phyloP scores from a whole-genome alignment of 768 basidiomycete species.

The Naganishia randhawae region DNA sequence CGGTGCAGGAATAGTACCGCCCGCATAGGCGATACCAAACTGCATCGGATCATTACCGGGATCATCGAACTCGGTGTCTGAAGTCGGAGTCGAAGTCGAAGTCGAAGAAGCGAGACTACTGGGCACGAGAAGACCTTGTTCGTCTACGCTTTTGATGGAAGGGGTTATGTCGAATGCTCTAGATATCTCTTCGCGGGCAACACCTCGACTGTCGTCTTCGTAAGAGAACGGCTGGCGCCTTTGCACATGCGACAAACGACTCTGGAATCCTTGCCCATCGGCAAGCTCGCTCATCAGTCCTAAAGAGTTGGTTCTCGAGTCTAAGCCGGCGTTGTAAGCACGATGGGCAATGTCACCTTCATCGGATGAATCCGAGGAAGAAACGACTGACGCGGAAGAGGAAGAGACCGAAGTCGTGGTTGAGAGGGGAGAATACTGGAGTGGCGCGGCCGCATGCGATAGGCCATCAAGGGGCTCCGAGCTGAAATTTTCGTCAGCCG shows the following conservation, averaged over 20 bases:
- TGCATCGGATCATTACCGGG: neutral
- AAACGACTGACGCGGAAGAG: neutral
- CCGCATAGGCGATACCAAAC: neutral
- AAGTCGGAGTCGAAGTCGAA: neutral
- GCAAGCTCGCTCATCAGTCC: neutral
- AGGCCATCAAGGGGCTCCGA: neutral
- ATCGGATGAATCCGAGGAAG: constrained; percentile 11
- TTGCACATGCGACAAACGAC: neutral
- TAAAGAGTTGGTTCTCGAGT: neutral
- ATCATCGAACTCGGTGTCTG: neutral
- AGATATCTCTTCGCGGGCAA: neutral
- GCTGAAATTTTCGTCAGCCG: neutral
- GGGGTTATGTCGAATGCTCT: constrained; percentile 3
- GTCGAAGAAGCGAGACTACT: neutral
- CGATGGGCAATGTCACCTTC: neutral
- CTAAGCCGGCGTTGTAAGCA: neutral
- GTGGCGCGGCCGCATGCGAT: neutral
- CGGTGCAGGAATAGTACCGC: neutral
- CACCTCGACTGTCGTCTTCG: neutral
- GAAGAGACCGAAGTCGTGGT: constrained; percentile 9
- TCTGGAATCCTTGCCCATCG: neutral
- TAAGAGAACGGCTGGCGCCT: neutral
- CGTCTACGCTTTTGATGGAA: constrained; percentile 8
- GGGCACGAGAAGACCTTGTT: constrained; percentile 17
- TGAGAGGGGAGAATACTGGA: neutral